These are phyloP conservation scores for Rhizodiscina lignyota DNA, from an alignment of 495 filamentous ascomycete genomes.

Conservation along the genomic window DNA sequence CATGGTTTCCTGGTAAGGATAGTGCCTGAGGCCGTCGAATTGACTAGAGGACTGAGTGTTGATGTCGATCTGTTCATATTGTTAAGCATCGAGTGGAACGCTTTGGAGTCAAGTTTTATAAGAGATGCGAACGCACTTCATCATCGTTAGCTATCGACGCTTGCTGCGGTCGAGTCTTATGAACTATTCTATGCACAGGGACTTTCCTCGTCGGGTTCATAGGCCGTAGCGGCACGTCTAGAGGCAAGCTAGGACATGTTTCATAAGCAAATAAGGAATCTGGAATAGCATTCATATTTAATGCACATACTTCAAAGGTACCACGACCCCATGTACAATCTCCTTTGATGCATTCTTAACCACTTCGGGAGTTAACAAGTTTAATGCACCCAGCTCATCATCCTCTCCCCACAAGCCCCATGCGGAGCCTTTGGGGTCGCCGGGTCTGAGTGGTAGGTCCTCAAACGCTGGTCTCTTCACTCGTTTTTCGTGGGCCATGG, in stretches of 20 bases:
- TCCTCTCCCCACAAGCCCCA: conserved; percentile 53
- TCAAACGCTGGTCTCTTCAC: conserved; percentile 41
- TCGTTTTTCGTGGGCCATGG: too few species aligned
- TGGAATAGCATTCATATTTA: background rate
- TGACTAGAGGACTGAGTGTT: conserved; percentile 31
- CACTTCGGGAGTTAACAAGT: conserved; percentile 38
- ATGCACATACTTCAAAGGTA: conserved; percentile 38
- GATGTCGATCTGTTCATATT: conserved; percentile 21
- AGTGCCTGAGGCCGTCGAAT: conserved; percentile 21
- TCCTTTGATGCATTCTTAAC: conserved; percentile 34
- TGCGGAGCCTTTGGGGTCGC: conserved; percentile 47
- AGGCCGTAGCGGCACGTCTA: conserved; percentile 29
- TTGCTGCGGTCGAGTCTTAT: conserved; percentile 28
- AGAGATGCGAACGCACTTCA: background rate
- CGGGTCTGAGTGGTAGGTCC: conserved; percentile 37
- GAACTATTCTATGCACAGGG: conserved; percentile 15
- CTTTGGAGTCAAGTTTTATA: background rate
- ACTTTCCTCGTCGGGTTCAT: conserved; percentile 27
- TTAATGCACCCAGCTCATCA: conserved; percentile 40
- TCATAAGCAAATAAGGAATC: background rate
- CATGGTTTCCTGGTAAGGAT: background rate
- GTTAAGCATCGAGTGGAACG: too few species aligned
- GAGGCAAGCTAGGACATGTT: background rate
- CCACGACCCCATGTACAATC: conserved; percentile 33
- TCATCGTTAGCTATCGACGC: too few species aligned